A percentile compares a stretch with the other conserved stretches of the same genome.
phyloP scores from a whole-genome alignment of 2,329 filamentous ascomycete genomes.

The Epichloe bromicola region DNA sequence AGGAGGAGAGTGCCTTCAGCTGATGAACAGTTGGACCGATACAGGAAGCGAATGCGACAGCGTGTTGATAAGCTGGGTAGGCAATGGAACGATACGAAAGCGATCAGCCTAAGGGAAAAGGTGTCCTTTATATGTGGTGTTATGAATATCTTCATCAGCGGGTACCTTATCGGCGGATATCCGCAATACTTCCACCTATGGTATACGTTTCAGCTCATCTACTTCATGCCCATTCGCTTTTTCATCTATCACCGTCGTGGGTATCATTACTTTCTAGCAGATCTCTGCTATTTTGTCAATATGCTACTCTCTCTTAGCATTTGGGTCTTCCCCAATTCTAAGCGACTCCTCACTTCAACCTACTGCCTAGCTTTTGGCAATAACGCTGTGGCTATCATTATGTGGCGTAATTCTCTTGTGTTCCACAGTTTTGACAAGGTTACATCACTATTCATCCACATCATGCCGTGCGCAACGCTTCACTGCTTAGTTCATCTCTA shows the following conservation, averaged over 20 bases:
- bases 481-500: conserved; percentile 86
- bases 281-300: conserved; percentile 98
- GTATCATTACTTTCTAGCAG: conserved; percentile 93
- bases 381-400: conserved; percentile 92
- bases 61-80: conserved; percentile 78
- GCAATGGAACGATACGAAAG: conserved; percentile 81
- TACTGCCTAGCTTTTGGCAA: conserved; percentile 93
- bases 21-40: conserved; percentile 86
- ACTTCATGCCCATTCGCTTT: conserved; percentile 94
- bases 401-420: conserved; percentile 98
- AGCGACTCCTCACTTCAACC: conserved; percentile 79
- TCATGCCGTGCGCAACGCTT: conserved; percentile 91
- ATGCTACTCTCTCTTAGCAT: conserved; percentile 67
- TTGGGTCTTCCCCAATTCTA: conserved; percentile 83
- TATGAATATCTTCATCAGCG: conserved; percentile 93
- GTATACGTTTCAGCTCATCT: conserved; percentile 78
- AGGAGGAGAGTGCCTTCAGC: conserved; percentile 71
- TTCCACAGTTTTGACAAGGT: conserved; percentile 99
- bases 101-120: conserved; percentile 89
- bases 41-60: conserved; percentile 72
- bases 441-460: conserved; percentile 96
- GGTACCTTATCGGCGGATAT: conserved; percentile 77
- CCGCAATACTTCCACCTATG: conserved; percentile 83
- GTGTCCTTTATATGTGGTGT: conserved; percentile 91
- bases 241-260: conserved; percentile 84